A percentile compares a stretch with the other conserved stretches of the same genome.
Conservation (phyloP, 2,329 filamentous ascomycete genomes). For the Mycocentrospora acerina region DNA sequence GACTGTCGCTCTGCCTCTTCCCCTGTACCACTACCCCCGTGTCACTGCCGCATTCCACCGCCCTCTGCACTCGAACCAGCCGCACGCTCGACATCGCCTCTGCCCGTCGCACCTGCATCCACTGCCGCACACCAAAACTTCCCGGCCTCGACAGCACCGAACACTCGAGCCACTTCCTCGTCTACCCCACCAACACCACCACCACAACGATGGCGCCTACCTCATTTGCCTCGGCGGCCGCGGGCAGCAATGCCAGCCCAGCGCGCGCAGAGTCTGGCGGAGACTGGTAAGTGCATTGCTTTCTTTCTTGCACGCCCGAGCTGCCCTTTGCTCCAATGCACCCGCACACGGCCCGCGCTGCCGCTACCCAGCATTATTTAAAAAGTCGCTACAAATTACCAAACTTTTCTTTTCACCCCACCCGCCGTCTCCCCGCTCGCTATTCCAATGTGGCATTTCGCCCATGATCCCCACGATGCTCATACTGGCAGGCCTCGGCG, state of each 20-base stretch:
- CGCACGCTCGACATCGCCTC: slow-evolving; percentile 22
- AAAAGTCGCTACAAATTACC: slow-evolving; percentile 11
- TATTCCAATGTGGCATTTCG: slow-evolving; percentile 9
- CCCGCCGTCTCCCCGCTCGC: slow-evolving; percentile 8
- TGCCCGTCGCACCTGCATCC: slow-evolving; percentile 23
- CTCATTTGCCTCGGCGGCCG: slow-evolving; percentile 54
- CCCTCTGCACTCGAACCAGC: slow-evolving; percentile 17
- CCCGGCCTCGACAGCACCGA: slow-evolving; percentile 25
- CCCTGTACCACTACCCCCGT: slow-evolving; percentile 19
- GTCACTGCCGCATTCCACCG: slow-evolving; percentile 10
- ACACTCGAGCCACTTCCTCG: slow-evolving; percentile 21
- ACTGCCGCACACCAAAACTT: slow-evolving; percentile 27
- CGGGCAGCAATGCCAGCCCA: slow-evolving; percentile 45
- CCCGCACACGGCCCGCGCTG: slow-evolving; percentile 5
- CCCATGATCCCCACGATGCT: slow-evolving; percentile 10
- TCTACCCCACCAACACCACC: slow-evolving; percentile 23
- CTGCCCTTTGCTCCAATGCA: too few relatives aligned
- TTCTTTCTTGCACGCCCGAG: too few relatives aligned
- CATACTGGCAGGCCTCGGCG: slow-evolving; percentile 58
- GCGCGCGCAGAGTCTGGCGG: slow-evolving; percentile 46
- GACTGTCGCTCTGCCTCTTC: slow-evolving; percentile 17
- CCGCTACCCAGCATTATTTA: slow-evolving; percentile 15
- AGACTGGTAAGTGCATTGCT: slow-evolving; percentile 48
- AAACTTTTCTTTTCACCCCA: slow-evolving; percentile 7
- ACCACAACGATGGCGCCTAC: slow-evolving; percentile 48